Evolutionary conservation across 345 rosid genomes (phyloP).

Genomic region (Nasturtium officinale): DNA sequence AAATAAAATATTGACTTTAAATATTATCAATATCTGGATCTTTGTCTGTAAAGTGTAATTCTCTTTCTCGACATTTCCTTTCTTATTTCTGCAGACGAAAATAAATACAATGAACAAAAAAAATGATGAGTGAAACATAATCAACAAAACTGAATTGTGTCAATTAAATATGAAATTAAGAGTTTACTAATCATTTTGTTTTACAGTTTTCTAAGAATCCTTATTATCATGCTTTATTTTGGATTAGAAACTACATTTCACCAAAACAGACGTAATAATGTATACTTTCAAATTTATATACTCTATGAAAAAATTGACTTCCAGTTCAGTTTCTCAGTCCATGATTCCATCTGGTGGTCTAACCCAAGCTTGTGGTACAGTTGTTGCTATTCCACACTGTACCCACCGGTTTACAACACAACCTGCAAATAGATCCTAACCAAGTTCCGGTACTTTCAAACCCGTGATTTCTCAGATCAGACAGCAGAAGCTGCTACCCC

Average conservation of each 20-base stretch:
- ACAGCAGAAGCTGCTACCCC: not conserved
- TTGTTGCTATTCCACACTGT: conserved; percentile 17
- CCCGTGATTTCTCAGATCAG: conserved; percentile 3
- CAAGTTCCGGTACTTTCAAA: conserved; percentile 29
- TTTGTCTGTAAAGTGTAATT: not conserved
- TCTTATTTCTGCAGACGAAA: not conserved
- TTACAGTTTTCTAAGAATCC: not conserved
- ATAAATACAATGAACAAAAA: not conserved
- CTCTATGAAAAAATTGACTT: conserved; percentile 2
- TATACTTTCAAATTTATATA: not conserved
- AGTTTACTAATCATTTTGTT: not conserved
- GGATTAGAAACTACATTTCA: not conserved
- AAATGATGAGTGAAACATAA: not conserved
- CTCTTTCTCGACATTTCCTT: too few species aligned
- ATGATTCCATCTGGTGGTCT: conserved; percentile 4
- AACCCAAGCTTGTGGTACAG: conserved; percentile 23
- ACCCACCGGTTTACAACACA: conserved; percentile 33
- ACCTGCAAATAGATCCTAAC: conserved; percentile 14
- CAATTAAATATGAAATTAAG: not conserved
- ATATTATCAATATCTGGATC: not conserved
- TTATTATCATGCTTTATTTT: not conserved
- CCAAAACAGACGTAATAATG: not conserved
- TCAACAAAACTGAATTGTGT: not conserved
- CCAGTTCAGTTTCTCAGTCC: conserved; percentile 18
- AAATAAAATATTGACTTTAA: too few species aligned